Evolutionary conservation across 768 basidiomycete species (phyloP).

Genomic region (Boletus bicolor): DNA sequence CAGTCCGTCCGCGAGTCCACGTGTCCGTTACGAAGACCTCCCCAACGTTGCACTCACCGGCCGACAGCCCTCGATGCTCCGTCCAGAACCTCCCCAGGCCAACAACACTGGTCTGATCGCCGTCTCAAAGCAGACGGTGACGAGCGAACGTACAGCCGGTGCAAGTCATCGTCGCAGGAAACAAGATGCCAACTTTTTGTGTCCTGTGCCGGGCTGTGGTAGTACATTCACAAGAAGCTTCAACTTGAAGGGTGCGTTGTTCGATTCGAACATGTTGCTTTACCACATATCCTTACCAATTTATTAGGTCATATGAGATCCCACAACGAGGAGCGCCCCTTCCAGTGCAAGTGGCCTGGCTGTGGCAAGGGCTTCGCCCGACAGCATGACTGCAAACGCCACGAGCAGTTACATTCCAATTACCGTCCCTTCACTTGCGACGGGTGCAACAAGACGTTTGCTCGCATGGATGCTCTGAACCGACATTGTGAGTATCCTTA

Average conservation of each 20-base stretch:
- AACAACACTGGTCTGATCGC: constrained; percentile 1
- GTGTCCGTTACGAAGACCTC: constrained; percentile 51
- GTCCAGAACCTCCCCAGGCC: constrained; percentile 14
- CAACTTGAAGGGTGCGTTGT: constrained; percentile 76
- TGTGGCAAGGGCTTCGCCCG: constrained; percentile 92
- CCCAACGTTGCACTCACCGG: constrained; percentile 30
- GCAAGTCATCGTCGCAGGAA: constrained; percentile 84
- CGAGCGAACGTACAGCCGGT: constrained; percentile 84
- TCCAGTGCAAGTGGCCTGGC: constrained; percentile 92
- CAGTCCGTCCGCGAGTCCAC: constrained; percentile 63
- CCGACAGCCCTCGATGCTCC: constrained; percentile 22
- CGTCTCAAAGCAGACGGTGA: constrained; percentile 77
- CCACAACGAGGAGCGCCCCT: constrained; percentile 93
- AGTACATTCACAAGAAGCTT: constrained; percentile 91
- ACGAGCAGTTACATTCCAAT: constrained; percentile 92
- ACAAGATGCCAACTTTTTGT: constrained; percentile 82
- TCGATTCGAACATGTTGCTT: constrained; percentile 1
- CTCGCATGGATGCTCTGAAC: constrained; percentile 92
- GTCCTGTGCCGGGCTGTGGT: constrained; percentile 79
- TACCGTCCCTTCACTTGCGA: constrained; percentile 91
- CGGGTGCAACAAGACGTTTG: constrained; percentile 91
- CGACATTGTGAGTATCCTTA: constrained; percentile 69
- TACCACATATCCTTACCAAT: constrained; percentile 12
- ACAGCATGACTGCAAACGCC: constrained; percentile 95
- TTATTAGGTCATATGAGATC: constrained; percentile 83